Evolutionary conservation across 148 eudicot genomes (phyloP).

Genomic region (Cornus kousa): DNA sequence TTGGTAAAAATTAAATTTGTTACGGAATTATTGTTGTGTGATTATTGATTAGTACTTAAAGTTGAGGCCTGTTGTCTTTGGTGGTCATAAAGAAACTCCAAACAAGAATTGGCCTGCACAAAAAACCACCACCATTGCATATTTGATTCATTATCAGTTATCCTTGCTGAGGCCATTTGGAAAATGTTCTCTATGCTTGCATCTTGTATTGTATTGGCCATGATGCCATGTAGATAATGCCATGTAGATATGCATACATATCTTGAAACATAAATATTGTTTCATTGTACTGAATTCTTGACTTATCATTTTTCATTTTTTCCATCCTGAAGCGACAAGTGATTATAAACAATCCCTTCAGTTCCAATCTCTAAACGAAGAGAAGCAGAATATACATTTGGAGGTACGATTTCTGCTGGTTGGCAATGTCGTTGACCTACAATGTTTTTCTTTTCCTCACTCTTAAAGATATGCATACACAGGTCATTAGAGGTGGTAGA

Average conservation of each 20-base stretch:
- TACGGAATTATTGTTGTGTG: no score
- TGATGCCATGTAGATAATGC: background rate
- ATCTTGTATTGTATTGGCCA: background rate
- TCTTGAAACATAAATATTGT: background rate
- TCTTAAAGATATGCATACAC: conserved; percentile 4
- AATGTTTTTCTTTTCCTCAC: background rate
- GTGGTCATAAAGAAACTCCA: no score
- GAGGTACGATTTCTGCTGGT: conserved; percentile 42
- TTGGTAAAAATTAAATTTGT: no score
- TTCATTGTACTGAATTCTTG: conserved; percentile 34
- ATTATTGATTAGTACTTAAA: no score
- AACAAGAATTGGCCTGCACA: no score
- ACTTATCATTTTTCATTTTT: background rate
- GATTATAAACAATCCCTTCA: conserved; percentile 83
- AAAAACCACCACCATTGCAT: no score
- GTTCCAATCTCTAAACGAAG: conserved; percentile 69
- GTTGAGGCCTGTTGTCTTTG: no score
- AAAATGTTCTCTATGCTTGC: no score
- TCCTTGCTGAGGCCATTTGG: no score
- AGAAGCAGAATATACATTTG: conserved; percentile 82
- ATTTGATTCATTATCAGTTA: no score
- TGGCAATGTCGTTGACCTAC: background rate
- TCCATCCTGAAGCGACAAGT: conserved; percentile 59
- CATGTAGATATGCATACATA: background rate
- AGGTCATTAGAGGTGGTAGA: conserved; percentile 77